Percentiles rank a stretch among this genome's conserved stretches.
Evolutionary conservation across 2,329 filamentous ascomycete genomes (phyloP).

Genomic region (Alternaria solani): DNA sequence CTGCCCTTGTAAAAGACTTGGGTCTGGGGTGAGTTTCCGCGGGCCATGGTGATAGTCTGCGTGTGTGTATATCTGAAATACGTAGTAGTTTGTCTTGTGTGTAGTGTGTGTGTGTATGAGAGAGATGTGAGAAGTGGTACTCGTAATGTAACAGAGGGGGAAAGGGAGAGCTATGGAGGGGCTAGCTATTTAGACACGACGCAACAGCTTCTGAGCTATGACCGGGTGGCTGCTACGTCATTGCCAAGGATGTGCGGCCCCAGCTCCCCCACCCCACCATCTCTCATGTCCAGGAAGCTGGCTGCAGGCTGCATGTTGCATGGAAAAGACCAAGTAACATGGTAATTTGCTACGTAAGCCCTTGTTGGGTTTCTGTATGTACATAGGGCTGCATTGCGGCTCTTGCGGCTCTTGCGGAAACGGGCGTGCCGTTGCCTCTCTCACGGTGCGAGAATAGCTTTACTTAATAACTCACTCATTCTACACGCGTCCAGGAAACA

Average conservation of each 20-base stretch:
- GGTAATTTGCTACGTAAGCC: constrained; percentile 6
- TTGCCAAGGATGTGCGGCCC: constrained; percentile 31
- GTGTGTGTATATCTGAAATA: neutral
- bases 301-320: neutral
- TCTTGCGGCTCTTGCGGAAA: constrained; percentile 19
- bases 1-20: constrained; percentile 89
- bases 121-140: neutral
- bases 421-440: neutral
- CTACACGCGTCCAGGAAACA: too few relatives aligned
- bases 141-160: constrained; percentile 7
- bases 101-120: neutral
- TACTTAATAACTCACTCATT: too few relatives aligned
- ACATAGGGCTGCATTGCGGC: constrained; percentile 17
- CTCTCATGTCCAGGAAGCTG: neutral
- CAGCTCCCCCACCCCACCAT: too few relatives aligned
- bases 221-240: constrained; percentile 38
- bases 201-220: constrained; percentile 32
- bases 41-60: constrained; percentile 45
- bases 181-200: constrained; percentile 36
- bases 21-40: constrained; percentile 64
- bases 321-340: neutral
- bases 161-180: constrained; percentile 46
- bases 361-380: neutral
- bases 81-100: neutral
- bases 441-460: neutral